Percentiles rank a stretch among this genome's conserved stretches.
These are phyloP conservation scores for Boletus sp. DNA, from an alignment of 1,284 basidiomycete species.

Conservation along the genomic window DNA sequence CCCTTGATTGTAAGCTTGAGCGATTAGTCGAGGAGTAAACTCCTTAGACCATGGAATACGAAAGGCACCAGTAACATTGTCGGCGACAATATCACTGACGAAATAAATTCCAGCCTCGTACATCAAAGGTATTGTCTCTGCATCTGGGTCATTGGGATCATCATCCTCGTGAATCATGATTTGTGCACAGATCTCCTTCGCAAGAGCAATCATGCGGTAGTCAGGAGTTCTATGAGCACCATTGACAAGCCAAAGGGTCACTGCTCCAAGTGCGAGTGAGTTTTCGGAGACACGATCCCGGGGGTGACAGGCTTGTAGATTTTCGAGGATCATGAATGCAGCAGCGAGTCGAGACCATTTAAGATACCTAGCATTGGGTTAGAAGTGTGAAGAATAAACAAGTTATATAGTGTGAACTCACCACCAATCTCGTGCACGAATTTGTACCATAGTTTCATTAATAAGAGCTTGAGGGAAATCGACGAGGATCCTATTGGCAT, in stretches of 20 bases:
- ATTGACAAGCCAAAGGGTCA: constrained; percentile 16
- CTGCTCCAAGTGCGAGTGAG: constrained; percentile 5
- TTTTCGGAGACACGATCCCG: not conserved
- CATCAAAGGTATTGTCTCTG: not conserved
- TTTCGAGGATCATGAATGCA: too few relatives aligned
- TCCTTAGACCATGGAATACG: not conserved
- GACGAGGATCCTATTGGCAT: too few relatives aligned
- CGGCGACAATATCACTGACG: not conserved
- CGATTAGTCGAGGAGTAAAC: not conserved
- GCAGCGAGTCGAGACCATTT: constrained; percentile 13
- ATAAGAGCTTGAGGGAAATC: too few relatives aligned
- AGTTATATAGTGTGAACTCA: constrained; percentile 3
- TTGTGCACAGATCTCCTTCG: not conserved
- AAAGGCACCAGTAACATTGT: not conserved
- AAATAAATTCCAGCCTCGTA: not conserved
- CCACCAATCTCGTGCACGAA: constrained; percentile 12
- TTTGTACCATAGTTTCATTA: constrained; percentile 6
- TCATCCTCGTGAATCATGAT: not conserved
- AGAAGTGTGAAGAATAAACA: not conserved
- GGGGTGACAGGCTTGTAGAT: not conserved
- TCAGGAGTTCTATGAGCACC: not conserved
- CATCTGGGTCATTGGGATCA: not conserved
- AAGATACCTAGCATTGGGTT: constrained; percentile 16
- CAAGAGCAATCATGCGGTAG: not conserved
- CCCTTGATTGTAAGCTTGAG: not conserved